Conservation (phyloP, 2,329 filamentous ascomycete species). For the Dactylonectria macrodidyma region DNA sequence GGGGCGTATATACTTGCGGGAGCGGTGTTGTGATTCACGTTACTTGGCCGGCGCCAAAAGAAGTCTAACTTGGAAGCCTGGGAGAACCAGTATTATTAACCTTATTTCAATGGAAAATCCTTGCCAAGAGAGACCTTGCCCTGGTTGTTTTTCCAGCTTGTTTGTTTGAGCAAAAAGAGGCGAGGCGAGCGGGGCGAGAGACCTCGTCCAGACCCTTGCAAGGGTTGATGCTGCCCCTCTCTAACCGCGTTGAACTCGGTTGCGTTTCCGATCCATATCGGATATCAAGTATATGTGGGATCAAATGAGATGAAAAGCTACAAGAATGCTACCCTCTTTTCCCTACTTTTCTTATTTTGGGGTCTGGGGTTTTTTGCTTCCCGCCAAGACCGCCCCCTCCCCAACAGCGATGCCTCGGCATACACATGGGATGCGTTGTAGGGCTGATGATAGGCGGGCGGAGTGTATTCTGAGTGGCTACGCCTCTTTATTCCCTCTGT, state of each 20-base stretch:
- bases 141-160: not conserved
- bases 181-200: not conserved
- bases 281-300: not conserved
- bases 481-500: conserved; percentile 8
- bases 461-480: conserved; percentile 16
- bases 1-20: not conserved
- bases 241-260: not conserved
- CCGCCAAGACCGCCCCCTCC: not conserved
- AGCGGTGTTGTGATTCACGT: conserved; percentile 9
- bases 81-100: conserved; percentile 18
- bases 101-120: conserved; percentile 23
- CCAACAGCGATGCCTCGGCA: not conserved
- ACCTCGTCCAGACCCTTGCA: not conserved
- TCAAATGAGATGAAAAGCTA: no score
- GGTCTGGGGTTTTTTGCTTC: not conserved
- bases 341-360: not conserved
- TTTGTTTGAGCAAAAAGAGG: not conserved
- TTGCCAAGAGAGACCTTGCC: conserved; percentile 2
- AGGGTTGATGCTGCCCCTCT: not conserved
- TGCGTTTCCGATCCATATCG: not conserved
- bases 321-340: no score
- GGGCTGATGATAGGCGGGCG: conserved; percentile 26
- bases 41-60: conserved; percentile 7
- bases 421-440: not conserved
- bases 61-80: not conserved